Conservation (phyloP, 2,329 filamentous ascomycete genomes). For the Xylaria sp. region DNA sequence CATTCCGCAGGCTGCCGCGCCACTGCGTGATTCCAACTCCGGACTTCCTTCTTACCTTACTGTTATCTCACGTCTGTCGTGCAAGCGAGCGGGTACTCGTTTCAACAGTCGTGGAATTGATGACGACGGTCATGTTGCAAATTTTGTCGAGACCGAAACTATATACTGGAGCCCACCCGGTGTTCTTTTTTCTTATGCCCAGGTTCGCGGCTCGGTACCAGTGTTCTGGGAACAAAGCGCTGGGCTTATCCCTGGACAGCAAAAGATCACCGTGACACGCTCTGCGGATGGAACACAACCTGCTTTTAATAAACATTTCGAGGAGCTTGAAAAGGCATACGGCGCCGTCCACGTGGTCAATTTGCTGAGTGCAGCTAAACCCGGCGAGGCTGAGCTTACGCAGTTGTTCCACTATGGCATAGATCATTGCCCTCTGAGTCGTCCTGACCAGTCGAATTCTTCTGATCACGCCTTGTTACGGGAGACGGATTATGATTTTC, state of each 20-base stretch:
- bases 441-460: conserved; percentile 64
- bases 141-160: conserved; percentile 98
- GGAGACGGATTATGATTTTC: conserved; percentile 93
- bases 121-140: conserved; percentile 96
- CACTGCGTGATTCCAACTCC: conserved; percentile 71
- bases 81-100: conserved; percentile 87
- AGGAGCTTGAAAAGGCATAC: conserved; percentile 85
- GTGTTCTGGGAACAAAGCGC: conserved; percentile 97
- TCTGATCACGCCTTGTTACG: conserved; percentile 79
- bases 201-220: conserved; percentile 91
- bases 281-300: conserved; percentile 92
- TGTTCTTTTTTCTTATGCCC: conserved; percentile 90
- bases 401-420: conserved; percentile 83
- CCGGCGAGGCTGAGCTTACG: conserved; percentile 85
- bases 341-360: conserved; percentile 94
- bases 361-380: conserved; percentile 89
- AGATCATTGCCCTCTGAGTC: conserved; percentile 76
- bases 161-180: conserved; percentile 85
- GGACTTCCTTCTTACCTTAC: conserved; percentile 87
- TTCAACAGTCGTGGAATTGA: conserved; percentile 99
- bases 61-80: conserved; percentile 91
- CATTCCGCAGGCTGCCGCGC: conserved; percentile 80
- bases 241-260: conserved; percentile 88
- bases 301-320: conserved; percentile 95
- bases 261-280: conserved; percentile 91